Evolutionary conservation across 805 yeast genomes (phyloP).

Genomic region (Barnettozyma wickerhamii): DNA sequence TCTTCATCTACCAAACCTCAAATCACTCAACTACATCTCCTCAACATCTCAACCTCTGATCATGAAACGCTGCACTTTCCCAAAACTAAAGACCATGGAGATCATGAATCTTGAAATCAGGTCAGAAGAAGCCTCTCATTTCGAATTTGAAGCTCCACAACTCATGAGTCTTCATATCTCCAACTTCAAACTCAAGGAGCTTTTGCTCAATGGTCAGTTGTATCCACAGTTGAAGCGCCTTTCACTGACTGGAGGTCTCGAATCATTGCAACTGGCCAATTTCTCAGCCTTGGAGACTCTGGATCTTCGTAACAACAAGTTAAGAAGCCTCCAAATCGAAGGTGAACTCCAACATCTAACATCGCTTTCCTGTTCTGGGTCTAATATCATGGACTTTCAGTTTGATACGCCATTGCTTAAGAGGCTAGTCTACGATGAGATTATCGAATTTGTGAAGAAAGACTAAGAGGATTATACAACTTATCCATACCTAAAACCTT

Average conservation of each 20-base stretch:
- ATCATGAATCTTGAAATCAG: constrained; percentile 14
- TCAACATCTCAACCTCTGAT: constrained; percentile 14
- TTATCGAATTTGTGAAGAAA: constrained; percentile 3
- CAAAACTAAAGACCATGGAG: constrained; percentile 10
- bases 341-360: constrained; percentile 1
- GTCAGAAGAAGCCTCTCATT: constrained; percentile 6
- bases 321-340: not conserved
- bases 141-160: constrained; percentile 10
- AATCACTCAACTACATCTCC: constrained; percentile 7
- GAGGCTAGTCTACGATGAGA: constrained; percentile 8
- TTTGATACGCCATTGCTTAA: constrained; percentile 11
- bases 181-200: constrained; percentile 10
- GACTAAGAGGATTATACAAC: too few species aligned
- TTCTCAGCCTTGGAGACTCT: constrained; percentile 6
- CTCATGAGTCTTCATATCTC: constrained; percentile 5
- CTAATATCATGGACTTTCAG: constrained; percentile 4
- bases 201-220: not conserved
- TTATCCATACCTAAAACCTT: too few species aligned
- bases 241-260: constrained; percentile 13
- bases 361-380: constrained; percentile 11
- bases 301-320: constrained; percentile 10
- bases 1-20: constrained; percentile 4
- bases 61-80: constrained; percentile 13
- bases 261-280: constrained; percentile 2
- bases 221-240: constrained; percentile 8